phyloP scores from a whole-genome alignment of 2,329 filamentous ascomycete genomes.

The Pestalotiopsis sp. region DNA sequence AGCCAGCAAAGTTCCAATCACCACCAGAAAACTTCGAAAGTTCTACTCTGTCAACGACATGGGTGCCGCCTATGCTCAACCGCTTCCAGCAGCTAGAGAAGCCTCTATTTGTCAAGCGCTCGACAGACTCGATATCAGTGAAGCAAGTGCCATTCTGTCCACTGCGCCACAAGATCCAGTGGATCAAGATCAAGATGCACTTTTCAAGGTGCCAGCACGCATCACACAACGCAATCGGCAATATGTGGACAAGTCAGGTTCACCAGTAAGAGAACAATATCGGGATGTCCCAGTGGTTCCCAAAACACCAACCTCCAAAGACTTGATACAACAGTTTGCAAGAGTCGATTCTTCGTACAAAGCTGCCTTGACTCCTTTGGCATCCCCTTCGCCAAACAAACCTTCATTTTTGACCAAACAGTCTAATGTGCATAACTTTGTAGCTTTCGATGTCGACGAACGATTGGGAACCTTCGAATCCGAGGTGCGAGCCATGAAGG shows the following conservation, averaged over 20 bases:
- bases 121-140: conserved; percentile 41
- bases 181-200: conserved; percentile 37
- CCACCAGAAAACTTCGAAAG: conserved; percentile 27
- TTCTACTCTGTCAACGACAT: conserved; percentile 28
- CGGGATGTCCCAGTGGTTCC: conserved; percentile 29
- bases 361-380: conserved; percentile 35
- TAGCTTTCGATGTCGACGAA: conserved; percentile 80
- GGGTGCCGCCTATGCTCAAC: conserved; percentile 13
- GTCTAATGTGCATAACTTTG: conserved; percentile 67
- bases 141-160: conserved; percentile 23
- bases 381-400: conserved; percentile 48
- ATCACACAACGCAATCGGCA: conserved; percentile 28
- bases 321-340: conserved; percentile 33
- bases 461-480: conserved; percentile 77
- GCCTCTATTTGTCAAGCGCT: conserved; percentile 46
- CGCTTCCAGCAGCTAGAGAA: conserved; percentile 38
- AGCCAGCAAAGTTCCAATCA: conserved; percentile 15
- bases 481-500: conserved; percentile 72
- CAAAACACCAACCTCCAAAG: conserved; percentile 35
- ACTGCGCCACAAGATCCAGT: conserved; percentile 47
- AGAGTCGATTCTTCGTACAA: conserved; percentile 30
- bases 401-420: conserved; percentile 67
- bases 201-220: conserved; percentile 23
- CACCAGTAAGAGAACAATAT: conserved; percentile 4
- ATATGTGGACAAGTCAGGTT: background rate